Percentiles rank a stretch among this genome's conserved stretches.
Conservation (phyloP, 192 early-diverging fungal genomes). For the Backusella macrospora region DNA sequence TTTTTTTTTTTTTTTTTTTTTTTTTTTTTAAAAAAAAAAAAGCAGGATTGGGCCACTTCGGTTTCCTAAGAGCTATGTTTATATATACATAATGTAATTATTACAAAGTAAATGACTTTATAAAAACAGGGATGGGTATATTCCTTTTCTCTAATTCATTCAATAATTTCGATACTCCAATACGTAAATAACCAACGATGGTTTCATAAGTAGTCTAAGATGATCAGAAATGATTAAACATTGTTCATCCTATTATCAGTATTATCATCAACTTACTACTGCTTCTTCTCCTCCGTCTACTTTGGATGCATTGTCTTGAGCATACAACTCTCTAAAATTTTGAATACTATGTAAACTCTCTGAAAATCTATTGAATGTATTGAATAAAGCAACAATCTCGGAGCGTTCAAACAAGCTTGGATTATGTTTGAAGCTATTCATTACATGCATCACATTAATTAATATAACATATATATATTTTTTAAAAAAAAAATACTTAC, state of each 20-base stretch:
- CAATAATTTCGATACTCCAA: background rate
- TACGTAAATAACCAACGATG: background rate
- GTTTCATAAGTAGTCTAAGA: background rate
- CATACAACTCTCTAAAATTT: conserved; percentile 77
- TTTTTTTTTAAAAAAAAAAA: too few relatives aligned
- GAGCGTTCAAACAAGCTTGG: conserved; percentile 61
- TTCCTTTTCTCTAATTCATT: conserved; percentile 1
- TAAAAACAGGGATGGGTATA: conserved; percentile 19
- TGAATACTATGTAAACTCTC: conserved; percentile 84
- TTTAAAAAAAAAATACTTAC: conserved; percentile 39
- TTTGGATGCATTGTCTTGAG: conserved; percentile 31
- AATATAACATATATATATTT: background rate
- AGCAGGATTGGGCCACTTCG: too few relatives aligned
- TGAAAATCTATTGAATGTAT: conserved; percentile 87
- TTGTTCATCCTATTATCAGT: too few relatives aligned
- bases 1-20: too few relatives aligned
- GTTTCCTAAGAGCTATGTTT: too few relatives aligned
- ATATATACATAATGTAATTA: too few relatives aligned
- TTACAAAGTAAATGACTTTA: background rate
- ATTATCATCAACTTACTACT: too few relatives aligned
- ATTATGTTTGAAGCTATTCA: conserved; percentile 47
- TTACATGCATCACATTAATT: background rate
- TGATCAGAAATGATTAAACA: too few relatives aligned
- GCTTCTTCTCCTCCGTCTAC: background rate
- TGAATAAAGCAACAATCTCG: conserved; percentile 91